Base-by-base conservation (phyloP, 164 flowering plant species). In the Aristolochia fimbriata region DNA sequence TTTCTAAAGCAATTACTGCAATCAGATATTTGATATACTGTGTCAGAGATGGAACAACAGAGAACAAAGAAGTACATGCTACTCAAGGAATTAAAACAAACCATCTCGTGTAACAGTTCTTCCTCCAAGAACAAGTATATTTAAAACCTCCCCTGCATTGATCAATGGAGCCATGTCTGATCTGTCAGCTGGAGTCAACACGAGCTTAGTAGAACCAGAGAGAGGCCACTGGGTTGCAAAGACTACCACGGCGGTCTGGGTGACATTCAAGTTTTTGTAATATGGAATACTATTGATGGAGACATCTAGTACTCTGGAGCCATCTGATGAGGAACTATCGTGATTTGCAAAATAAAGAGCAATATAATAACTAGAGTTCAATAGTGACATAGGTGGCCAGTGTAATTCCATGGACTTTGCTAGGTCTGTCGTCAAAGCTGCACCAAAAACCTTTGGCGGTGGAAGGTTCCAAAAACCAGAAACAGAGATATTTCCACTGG, bases 391-490 rank as follows among this genome's bases (percentile, higher is more conserved):
- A 2, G 69, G 72, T 33, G 97, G 97, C 98, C 98, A 93, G 43
- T 30, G 76, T 31, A 90, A 66, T 67, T 78, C 82, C 69, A 86
- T 9, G 12, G 81, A 74, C 62, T 68, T 68, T 11, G 51, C 45
- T 62, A 61, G 64, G 49, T 56, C 53, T 14, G 70, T 62, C 23
- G 75, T 57, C 54, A 86, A 58, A 47, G 71, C 77, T 33, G 85
- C 80, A 33, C 85, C 80, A 61, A 87, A 93, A 20, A 86, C 68
- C 66, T 77, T 90, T 57, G 62, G 37, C 16, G 98, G 96, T 11
- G 98, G 98, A 3, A 77, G 76, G 67, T 90, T 93, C 98, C 98
- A 93, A 60, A 93, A 65, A 41, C 81, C 85, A 47, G 87, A 78
- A 67, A 68, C 78, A 20, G 84, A 57, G 13, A 82, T 59, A 59